These are phyloP conservation scores for Kazachstania viticola DNA, from an alignment of 805 yeast species.

Conservation along the genomic window DNA sequence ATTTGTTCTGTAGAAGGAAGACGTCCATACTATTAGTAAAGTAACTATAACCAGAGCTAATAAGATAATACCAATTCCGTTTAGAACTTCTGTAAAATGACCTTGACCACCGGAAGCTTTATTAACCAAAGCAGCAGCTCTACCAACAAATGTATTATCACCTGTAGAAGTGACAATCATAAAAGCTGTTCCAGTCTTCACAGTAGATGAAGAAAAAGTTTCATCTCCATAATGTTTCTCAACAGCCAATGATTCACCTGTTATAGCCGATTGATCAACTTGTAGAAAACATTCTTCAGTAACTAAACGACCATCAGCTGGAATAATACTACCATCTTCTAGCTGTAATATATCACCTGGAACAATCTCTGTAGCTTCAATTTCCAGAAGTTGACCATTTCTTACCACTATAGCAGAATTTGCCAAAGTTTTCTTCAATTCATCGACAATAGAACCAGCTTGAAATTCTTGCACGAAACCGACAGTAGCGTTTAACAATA, in stretches of 20 bases:
- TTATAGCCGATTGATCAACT: conserved; percentile 92
- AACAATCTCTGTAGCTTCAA: conserved; percentile 75
- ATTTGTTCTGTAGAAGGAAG: conserved; percentile 88
- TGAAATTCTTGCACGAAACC: conserved; percentile 97
- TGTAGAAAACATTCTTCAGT: conserved; percentile 79
- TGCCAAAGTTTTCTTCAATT: conserved; percentile 89
- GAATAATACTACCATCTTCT: conserved; percentile 88
- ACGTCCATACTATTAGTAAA: conserved; percentile 80
- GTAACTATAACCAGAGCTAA: conserved; percentile 82
- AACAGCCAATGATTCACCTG: conserved; percentile 95
- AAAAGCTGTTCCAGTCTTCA: conserved; percentile 90
- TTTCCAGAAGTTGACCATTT: conserved; percentile 65
- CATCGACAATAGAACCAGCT: conserved; percentile 96
- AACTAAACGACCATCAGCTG: conserved; percentile 86
- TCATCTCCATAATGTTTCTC: conserved; percentile 85
- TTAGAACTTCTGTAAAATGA: conserved; percentile 94
- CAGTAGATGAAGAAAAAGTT: conserved; percentile 85
- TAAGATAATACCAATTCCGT: conserved; percentile 92
- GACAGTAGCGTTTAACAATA: conserved; percentile 78
- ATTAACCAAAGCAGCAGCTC: conserved; percentile 95
- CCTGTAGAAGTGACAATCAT: conserved; percentile 93
- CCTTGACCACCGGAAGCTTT: conserved; percentile 88
- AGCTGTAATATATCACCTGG: conserved; percentile 91
- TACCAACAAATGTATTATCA: conserved; percentile 91
- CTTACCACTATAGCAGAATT: conserved; percentile 79